Conservation (phyloP, 352 stramenopile species). For the Pythium sukuiense region DNA sequence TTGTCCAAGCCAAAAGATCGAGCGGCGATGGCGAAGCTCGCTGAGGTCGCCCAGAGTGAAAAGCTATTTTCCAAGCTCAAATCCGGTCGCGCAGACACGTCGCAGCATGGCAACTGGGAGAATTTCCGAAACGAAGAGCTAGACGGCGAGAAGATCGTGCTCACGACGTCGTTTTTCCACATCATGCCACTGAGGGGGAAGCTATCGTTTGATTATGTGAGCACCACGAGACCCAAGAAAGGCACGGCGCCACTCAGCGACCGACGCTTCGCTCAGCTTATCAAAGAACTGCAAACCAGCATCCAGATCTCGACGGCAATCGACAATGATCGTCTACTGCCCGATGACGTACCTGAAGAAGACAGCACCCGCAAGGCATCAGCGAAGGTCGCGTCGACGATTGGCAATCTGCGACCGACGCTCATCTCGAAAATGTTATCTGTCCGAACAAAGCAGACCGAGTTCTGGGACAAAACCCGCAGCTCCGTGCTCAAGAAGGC, state of each 20-base stretch:
- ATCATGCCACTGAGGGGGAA: conserved; percentile 66
- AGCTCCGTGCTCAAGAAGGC: conserved; percentile 43
- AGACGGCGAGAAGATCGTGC: conserved; percentile 63
- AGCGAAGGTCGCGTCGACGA: not conserved
- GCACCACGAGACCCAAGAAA: conserved; percentile 65
- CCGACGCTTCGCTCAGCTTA: conserved; percentile 72
- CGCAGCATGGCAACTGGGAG: conserved; percentile 90
- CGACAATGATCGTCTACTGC: not conserved
- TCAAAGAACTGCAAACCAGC: conserved; percentile 54
- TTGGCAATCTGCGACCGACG: not conserved
- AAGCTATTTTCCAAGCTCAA: conserved; percentile 71
- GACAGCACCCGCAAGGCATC: not conserved
- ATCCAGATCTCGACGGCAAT: conserved; percentile 7
- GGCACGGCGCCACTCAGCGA: conserved; percentile 64
- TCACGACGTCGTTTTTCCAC: conserved; percentile 82
- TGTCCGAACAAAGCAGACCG: conserved; percentile 29
- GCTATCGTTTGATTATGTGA: conserved; percentile 91
- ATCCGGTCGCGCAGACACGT: conserved; percentile 65
- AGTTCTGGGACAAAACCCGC: conserved; percentile 57
- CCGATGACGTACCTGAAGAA: not conserved
- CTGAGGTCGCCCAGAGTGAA: conserved; percentile 81
- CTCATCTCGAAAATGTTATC: conserved; percentile 5
- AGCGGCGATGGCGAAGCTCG: conserved; percentile 73
- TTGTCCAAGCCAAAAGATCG: conserved; percentile 75
- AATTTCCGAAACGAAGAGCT: conserved; percentile 92